A percentile compares a stretch with the other conserved stretches of the same genome.
phyloP scores from a whole-genome alignment of 140 eudicot species.

The Ambrosia hybrid region DNA sequence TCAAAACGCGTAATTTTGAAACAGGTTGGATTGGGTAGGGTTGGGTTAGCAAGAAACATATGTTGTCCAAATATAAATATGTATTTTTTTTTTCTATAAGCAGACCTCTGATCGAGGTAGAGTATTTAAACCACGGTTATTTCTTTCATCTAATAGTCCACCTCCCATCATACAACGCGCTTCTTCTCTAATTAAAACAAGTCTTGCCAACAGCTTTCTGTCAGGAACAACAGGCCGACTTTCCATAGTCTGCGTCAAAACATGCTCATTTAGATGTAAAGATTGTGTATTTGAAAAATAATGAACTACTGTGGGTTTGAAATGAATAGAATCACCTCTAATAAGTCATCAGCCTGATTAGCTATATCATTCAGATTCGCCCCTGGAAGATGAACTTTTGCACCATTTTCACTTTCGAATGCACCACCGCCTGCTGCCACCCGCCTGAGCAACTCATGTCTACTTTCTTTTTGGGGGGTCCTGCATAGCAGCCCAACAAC shows the following conservation, averaged over 20 bases:
- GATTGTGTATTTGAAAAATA: background rate
- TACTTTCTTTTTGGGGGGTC: slow-evolving; percentile 90
- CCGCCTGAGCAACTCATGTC: slow-evolving; percentile 84
- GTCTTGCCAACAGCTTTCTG: slow-evolving; percentile 90
- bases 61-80: background rate
- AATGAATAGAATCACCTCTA: slow-evolving; percentile 53
- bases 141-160: slow-evolving; percentile 94
- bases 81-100: background rate
- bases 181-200: slow-evolving; percentile 97
- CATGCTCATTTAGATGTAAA: background rate
- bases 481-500: slow-evolving; percentile 93
- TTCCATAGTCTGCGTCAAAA: slow-evolving; percentile 76
- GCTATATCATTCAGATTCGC: slow-evolving; percentile 89
- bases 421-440: slow-evolving; percentile 98
- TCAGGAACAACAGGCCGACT: slow-evolving; percentile 84
- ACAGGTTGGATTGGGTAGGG: too few relatives aligned
- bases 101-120: slow-evolving; percentile 94
- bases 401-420: slow-evolving; percentile 70
- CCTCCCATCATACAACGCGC: slow-evolving; percentile 99
- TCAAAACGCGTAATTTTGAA: too few relatives aligned
- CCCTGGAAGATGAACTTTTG: slow-evolving; percentile 98
- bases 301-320: background rate
- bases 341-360: slow-evolving; percentile 96
- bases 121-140: slow-evolving; percentile 79
- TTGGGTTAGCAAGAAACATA: background rate